Base-by-base conservation (phyloP, 2,329 filamentous ascomycete species). In the Lasiodiplodia theobromae region DNA sequence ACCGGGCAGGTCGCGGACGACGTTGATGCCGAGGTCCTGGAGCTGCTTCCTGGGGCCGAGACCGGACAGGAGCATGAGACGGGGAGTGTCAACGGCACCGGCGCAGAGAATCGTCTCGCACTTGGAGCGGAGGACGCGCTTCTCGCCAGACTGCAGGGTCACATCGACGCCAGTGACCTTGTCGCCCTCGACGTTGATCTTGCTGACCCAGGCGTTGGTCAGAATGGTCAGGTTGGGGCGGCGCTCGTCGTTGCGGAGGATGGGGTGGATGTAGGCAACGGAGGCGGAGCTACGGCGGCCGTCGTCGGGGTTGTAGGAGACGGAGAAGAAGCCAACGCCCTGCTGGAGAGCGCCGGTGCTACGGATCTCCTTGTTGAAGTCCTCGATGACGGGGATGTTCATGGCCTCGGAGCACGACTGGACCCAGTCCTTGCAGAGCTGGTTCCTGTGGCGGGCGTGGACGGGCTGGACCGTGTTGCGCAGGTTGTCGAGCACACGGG, bases 181-280 rank as follows among this genome's bases (percentile, higher is more conserved):
- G 75, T 89, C 87, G 72, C 87, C 87, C 66, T 85, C 82, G 65
- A 96, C 86, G 73, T 95, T 92, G 77, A 97, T 82, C 79, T 90
- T 92, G 78, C 88, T 92, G 70, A 97, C 94, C 90, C 93, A 96
- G 31, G 93, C 91, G 77, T 96, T 91, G 77, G 93, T 97, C 69
- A 97, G 85, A 70, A 97, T 86, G 47, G 92, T 96, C 78, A 97
- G 81, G 82, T 97, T 97, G 16, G 92, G 89, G 68, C 92, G 86
- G 78, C 89, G 88, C 85, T 97, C 93, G 58, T 94, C 90, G 51
- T 92, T 93, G 51, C 91, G 88, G 65, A 97, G 87, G 75, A 97
- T 94, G 44, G 94, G 94, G 81, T 97, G 94, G 76, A 97, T 94
- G 82, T 97, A 97, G 21, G 94, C 94, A 25, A 97, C 93, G 69